These are phyloP conservation scores for Lumnitzera littorea DNA, from an alignment of 345 rosid genomes.

Conservation along the genomic window DNA sequence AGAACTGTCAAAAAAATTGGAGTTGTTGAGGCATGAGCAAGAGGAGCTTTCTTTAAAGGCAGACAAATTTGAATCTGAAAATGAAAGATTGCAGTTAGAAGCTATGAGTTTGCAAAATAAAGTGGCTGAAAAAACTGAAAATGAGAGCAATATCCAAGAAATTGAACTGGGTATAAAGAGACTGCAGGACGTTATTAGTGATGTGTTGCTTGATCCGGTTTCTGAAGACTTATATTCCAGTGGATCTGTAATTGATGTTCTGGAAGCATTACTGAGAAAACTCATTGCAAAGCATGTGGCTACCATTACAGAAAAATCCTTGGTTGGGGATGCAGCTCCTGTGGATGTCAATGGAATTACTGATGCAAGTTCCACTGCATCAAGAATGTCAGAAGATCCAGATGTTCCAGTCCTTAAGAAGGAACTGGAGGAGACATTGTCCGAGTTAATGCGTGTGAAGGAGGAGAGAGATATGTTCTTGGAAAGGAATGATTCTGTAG, in stretches of 20 bases:
- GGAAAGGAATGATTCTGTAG: slow-evolving; percentile 51
- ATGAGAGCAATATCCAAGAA: slow-evolving; percentile 34
- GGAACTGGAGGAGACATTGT: slow-evolving; percentile 59
- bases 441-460: slow-evolving; percentile 40
- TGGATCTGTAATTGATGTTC: slow-evolving; percentile 36
- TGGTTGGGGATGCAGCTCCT: slow-evolving; percentile 17
- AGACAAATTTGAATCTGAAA: slow-evolving; percentile 47
- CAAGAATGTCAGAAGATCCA: slow-evolving; percentile 33
- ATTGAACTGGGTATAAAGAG: slow-evolving; percentile 42
- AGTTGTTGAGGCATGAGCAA: slow-evolving; percentile 32
- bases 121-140: slow-evolving; percentile 41
- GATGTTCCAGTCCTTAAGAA: slow-evolving; percentile 37
- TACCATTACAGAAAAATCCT: slow-evolving; percentile 21
- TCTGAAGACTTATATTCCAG: slow-evolving; percentile 30
- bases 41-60: slow-evolving; percentile 36
- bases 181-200: slow-evolving; percentile 50
- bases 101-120: slow-evolving; percentile 41
- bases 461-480: slow-evolving; percentile 64
- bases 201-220: slow-evolving; percentile 49
- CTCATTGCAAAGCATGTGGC: slow-evolving; percentile 51
- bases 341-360: slow-evolving; percentile 16
- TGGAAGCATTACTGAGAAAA: slow-evolving; percentile 60
- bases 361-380: slow-evolving; percentile 21
- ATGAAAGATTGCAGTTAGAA: slow-evolving; percentile 45
- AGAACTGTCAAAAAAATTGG: slow-evolving; percentile 53